Percentiles rank a stretch among this genome's conserved stretches.
phyloP scores from a whole-genome alignment of 805 yeast genomes.

The Candida nanaspora region DNA sequence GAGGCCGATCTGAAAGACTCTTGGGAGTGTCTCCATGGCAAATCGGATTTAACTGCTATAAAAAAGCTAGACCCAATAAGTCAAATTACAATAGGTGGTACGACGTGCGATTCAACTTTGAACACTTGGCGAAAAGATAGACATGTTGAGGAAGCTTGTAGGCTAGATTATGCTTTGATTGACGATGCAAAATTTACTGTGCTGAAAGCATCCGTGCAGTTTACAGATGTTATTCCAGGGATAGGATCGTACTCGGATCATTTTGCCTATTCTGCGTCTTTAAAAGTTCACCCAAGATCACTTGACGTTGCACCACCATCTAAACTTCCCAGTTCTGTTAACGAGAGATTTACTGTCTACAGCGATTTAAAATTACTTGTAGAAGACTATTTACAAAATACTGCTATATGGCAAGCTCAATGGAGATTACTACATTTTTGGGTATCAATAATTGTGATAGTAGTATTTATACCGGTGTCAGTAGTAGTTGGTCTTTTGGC shows the following conservation, averaged over 20 bases:
- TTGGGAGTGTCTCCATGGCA: constrained; percentile 67
- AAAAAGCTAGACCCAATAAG: constrained; percentile 42
- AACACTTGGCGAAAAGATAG: constrained; percentile 77
- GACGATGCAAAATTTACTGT: constrained; percentile 50
- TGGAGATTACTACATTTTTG: constrained; percentile 66
- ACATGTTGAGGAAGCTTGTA: constrained; percentile 62
- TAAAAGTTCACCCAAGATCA: constrained; percentile 23
- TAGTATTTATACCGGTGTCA: constrained; percentile 48
- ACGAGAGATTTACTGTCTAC: constrained; percentile 31
- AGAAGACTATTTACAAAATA: constrained; percentile 37
- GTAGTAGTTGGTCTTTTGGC: constrained; percentile 48
- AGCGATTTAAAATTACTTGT: constrained; percentile 43
- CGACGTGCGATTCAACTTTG: constrained; percentile 81
- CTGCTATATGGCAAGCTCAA: constrained; percentile 48
- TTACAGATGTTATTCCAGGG: constrained; percentile 59
- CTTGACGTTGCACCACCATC: too few relatives aligned
- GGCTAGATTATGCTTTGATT: constrained; percentile 84
- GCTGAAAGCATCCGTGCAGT: constrained; percentile 58
- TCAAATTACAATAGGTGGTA: constrained; percentile 70
- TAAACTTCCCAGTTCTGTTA: too few relatives aligned
- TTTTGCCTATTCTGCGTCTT: constrained; percentile 63
- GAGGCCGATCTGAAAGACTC: constrained; percentile 71
- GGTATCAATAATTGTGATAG: constrained; percentile 40
- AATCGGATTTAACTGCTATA: constrained; percentile 32
- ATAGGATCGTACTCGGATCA: constrained; percentile 87